Evolutionary conservation across 192 early-diverging fungal species (phyloP).

Genomic region (Allomyces javanicus): DNA sequence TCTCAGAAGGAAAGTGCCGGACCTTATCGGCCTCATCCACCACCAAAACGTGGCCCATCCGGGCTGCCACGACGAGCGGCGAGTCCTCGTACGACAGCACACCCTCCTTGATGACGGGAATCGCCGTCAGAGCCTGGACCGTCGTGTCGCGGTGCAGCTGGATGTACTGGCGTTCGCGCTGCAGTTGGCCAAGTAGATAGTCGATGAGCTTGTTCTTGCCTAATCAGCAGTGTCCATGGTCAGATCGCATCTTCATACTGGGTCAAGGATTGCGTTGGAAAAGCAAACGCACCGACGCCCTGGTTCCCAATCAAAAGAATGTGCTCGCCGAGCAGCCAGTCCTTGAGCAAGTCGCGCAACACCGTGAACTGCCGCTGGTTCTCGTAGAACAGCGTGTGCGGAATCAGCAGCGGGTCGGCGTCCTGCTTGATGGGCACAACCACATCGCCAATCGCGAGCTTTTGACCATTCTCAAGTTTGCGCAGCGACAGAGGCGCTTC

Average conservation of each 20-base stretch:
- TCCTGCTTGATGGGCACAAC: conserved; percentile 21
- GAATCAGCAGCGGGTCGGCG: conserved; percentile 39
- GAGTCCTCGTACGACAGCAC: conserved; percentile 50
- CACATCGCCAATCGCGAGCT: conserved; percentile 12
- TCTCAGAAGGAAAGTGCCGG: too few species aligned
- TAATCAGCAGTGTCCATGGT: conserved; percentile 3
- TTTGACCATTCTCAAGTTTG: too few species aligned
- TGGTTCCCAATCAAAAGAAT: conserved; percentile 67
- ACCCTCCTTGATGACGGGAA: conserved; percentile 48
- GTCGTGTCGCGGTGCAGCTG: conserved; percentile 64
- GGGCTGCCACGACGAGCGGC: conserved; percentile 31
- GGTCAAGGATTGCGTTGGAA: too few species aligned
- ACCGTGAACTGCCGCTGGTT: conserved; percentile 52
- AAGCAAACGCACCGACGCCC: conserved; percentile 12
- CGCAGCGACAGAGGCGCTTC: too few species aligned
- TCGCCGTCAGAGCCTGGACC: conserved; percentile 54
- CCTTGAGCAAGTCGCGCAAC: conserved; percentile 56
- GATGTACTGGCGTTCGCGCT: conserved; percentile 53
- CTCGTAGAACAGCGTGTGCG: conserved; percentile 47
- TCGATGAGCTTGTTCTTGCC: conserved; percentile 43
- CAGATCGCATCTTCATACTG: too few species aligned
- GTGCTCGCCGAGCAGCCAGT: conserved; percentile 60
- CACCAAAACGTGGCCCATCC: conserved; percentile 41
- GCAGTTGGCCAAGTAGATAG: conserved; percentile 50
- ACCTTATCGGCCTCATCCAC: conserved; percentile 64